Conservation (phyloP, 768 basidiomycete species). For the Macrocybe gigantea region DNA sequence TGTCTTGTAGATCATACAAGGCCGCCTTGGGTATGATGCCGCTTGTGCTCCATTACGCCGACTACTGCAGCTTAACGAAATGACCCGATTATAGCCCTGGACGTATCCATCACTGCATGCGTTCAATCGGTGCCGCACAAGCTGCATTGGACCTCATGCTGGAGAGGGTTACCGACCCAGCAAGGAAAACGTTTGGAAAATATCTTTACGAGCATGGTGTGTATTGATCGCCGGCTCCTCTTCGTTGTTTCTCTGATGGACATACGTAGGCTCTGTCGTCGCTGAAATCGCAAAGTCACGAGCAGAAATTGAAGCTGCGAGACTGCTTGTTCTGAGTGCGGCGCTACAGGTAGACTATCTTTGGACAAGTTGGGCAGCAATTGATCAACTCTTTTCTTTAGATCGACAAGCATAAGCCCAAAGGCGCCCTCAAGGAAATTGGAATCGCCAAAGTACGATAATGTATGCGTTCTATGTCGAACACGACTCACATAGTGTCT, state of each 20-base stretch:
- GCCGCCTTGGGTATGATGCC: constrained; percentile 73
- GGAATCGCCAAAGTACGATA: constrained; percentile 85
- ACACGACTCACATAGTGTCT: background rate
- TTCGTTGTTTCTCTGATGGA: background rate
- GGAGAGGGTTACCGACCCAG: constrained; percentile 87
- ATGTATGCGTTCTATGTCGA: background rate
- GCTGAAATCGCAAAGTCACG: constrained; percentile 89
- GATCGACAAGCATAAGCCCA: constrained; percentile 89
- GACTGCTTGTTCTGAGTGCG: constrained; percentile 88
- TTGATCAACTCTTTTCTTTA: constrained; percentile 20
- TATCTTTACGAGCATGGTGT: constrained; percentile 84
- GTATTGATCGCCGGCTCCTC: constrained; percentile 8
- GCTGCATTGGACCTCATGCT: constrained; percentile 84
- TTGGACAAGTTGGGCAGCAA: background rate
- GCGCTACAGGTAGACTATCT: constrained; percentile 63
- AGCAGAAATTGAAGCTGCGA: constrained; percentile 86
- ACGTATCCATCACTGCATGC: constrained; percentile 98
- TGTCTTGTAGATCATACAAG: constrained; percentile 73
- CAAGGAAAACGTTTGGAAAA: constrained; percentile 92
- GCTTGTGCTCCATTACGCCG: background rate
- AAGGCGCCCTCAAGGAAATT: constrained; percentile 95
- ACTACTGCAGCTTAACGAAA: background rate
- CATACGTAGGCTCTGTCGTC: constrained; percentile 66
- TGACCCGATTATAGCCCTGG: constrained; percentile 55
- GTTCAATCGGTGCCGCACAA: constrained; percentile 86